phyloP scores from a whole-genome alignment of 2,329 filamentous ascomycete genomes.

The Periglandula ipomoeae region DNA sequence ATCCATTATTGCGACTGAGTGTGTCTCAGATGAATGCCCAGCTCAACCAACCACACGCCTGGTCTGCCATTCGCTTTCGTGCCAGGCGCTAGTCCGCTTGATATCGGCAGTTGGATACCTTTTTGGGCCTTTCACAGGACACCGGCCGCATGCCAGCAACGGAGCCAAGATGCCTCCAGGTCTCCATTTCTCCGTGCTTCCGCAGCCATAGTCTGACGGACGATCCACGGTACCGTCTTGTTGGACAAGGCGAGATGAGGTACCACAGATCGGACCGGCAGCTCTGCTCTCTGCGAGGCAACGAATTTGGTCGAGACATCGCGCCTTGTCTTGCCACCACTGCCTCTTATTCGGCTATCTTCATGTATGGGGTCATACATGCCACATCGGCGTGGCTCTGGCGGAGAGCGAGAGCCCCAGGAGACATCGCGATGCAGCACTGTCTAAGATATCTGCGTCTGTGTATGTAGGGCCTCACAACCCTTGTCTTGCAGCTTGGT shows the following conservation, averaged over 20 bases:
- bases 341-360: conserved; percentile 5
- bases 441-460: conserved; percentile 5
- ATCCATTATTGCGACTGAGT: conserved; percentile 13
- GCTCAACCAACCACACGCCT: conserved; percentile 10
- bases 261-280: conserved; percentile 29
- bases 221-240: conserved; percentile 11
- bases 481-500: conserved; percentile 2
- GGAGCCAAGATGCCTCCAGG: conserved; percentile 9
- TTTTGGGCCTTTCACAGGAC: conserved; percentile 4
- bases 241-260: conserved; percentile 29
- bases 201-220: background rate
- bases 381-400: conserved; percentile 7
- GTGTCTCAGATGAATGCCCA: conserved; percentile 16
- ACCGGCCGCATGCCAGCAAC: background rate
- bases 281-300: conserved; percentile 21
- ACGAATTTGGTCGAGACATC: conserved; percentile 5
- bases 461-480: background rate
- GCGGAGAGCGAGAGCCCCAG: background rate
- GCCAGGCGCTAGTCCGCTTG: conserved; percentile 6
- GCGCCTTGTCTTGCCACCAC: conserved; percentile 5
- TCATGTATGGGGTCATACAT: conserved; percentile 4
- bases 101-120: conserved; percentile 7
- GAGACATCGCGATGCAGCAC: background rate
- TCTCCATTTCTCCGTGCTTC: conserved; percentile 8
- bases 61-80: conserved; percentile 8